Conservation (phyloP, 306 rosid species). For the Alnus glutinosa region DNA sequence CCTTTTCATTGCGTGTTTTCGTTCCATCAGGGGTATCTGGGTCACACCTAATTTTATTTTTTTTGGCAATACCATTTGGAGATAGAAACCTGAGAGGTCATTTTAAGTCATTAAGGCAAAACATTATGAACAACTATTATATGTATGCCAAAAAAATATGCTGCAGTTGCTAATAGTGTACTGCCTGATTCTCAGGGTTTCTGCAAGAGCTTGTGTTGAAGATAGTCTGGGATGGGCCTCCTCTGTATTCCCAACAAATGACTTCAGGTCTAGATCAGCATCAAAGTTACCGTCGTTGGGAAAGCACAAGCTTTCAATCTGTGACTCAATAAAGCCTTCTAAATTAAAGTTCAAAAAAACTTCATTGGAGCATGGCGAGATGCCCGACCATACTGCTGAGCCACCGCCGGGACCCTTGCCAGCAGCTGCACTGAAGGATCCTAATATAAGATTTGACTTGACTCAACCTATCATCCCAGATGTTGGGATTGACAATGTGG, state of each 20-base stretch:
- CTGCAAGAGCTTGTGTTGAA: constrained; percentile 70
- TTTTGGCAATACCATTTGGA: not conserved
- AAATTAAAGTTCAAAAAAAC: constrained; percentile 65
- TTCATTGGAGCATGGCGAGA: constrained; percentile 53
- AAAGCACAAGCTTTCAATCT: constrained; percentile 63
- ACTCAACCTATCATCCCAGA: constrained; percentile 33
- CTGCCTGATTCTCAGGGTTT: constrained; percentile 51
- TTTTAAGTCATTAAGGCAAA: not conserved
- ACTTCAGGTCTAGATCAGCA: constrained; percentile 57
- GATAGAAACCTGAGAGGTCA: not conserved
- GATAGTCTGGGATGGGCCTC: constrained; percentile 80
- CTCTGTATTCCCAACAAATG: constrained; percentile 67
- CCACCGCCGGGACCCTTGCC: constrained; percentile 39
- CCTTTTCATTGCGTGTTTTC: not conserved
- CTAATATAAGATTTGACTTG: constrained; percentile 39
- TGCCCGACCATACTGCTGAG: constrained; percentile 39
- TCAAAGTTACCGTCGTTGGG: constrained; percentile 66
- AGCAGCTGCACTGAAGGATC: constrained; percentile 33
- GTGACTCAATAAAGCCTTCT: constrained; percentile 53
- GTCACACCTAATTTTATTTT: not conserved
- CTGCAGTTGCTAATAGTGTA: constrained; percentile 28
- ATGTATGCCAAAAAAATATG: not conserved
- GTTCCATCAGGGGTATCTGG: not conserved
- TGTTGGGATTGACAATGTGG: constrained; percentile 30
- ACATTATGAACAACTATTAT: not conserved